phyloP scores from a whole-genome alignment of 2,329 filamentous ascomycete species.

The Aspergillus glaucus region DNA sequence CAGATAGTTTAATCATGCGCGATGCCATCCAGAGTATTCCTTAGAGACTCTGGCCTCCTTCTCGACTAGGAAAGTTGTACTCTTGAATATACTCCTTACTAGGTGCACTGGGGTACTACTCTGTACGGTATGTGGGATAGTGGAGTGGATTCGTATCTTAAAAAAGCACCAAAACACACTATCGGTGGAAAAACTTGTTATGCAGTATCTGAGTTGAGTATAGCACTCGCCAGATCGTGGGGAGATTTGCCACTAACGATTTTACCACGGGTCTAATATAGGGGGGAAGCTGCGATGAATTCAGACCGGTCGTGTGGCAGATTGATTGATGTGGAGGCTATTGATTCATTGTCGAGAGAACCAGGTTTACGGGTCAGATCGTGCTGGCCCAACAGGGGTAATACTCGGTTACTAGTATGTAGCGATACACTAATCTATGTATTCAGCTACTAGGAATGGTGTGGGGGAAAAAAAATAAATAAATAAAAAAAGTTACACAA shows the following conservation, averaged over 20 bases:
- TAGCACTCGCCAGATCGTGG: conserved; percentile 20
- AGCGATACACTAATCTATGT: too few relatives aligned
- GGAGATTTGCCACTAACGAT: conserved; percentile 18
- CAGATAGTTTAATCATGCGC: not conserved
- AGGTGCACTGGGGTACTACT: not conserved
- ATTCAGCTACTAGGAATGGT: not conserved
- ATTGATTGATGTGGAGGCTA: conserved; percentile 1
- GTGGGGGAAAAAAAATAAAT: not conserved
- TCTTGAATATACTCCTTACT: too few relatives aligned
- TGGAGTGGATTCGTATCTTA: not conserved
- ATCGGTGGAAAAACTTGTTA: conserved; percentile 1
- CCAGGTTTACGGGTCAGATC: not conserved
- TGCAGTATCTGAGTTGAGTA: conserved; percentile 15
- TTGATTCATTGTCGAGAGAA: not conserved
- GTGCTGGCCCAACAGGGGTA: not conserved
- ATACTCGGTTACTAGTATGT: too few relatives aligned
- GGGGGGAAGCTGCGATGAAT: not conserved
- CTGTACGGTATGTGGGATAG: not conserved
- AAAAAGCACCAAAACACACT: not conserved
- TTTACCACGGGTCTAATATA: conserved; percentile 12
- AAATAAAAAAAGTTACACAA: not conserved
- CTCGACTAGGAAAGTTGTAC: too few relatives aligned
- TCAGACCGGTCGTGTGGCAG: conserved; percentile 9
- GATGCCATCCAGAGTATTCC: not conserved
- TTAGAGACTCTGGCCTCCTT: too few relatives aligned